Conservation (phyloP, 2,329 filamentous ascomycete species). For the Cladosporium phlei region DNA sequence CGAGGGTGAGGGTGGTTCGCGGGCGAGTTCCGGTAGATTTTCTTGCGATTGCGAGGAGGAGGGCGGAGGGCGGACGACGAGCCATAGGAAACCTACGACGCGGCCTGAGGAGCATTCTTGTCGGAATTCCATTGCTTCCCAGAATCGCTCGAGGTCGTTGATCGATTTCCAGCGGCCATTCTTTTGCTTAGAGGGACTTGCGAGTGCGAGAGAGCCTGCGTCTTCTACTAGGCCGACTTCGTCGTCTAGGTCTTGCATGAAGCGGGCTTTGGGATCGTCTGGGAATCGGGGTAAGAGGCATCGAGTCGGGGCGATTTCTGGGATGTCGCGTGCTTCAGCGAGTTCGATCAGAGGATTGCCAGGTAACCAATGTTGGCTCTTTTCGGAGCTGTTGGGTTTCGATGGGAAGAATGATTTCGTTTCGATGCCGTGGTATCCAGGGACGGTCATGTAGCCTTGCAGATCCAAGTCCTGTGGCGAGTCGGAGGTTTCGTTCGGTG, state of each 20-base stretch:
- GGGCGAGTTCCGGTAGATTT: not conserved
- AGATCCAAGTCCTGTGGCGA: slow-evolving; percentile 35
- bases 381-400: slow-evolving; percentile 21
- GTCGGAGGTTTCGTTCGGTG: slow-evolving; percentile 16
- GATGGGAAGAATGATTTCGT: slow-evolving; percentile 72
- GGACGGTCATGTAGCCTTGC: slow-evolving; percentile 78
- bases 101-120: slow-evolving; percentile 93
- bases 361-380: slow-evolving; percentile 42
- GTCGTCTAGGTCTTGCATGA: slow-evolving; percentile 81
- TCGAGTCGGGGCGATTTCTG: slow-evolving; percentile 63
- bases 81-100: slow-evolving; percentile 90
- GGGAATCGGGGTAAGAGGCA: slow-evolving; percentile 85
- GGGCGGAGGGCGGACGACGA: slow-evolving; percentile 64
- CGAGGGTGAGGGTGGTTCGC: not conserved
- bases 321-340: slow-evolving; percentile 50
- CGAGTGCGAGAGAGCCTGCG: slow-evolving; percentile 18
- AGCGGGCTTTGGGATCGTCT: slow-evolving; percentile 91
- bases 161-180: slow-evolving; percentile 78
- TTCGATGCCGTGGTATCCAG: slow-evolving; percentile 78
- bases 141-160: slow-evolving; percentile 82
- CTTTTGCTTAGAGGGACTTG: slow-evolving; percentile 43
- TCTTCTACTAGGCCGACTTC: slow-evolving; percentile 45
- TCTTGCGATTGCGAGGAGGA: slow-evolving; percentile 29
- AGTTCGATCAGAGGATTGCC: slow-evolving; percentile 72
- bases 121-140: slow-evolving; percentile 96